phyloP scores from a whole-genome alignment of 73 alveolate genomes.

The Tetrahymena elliotti region DNA sequence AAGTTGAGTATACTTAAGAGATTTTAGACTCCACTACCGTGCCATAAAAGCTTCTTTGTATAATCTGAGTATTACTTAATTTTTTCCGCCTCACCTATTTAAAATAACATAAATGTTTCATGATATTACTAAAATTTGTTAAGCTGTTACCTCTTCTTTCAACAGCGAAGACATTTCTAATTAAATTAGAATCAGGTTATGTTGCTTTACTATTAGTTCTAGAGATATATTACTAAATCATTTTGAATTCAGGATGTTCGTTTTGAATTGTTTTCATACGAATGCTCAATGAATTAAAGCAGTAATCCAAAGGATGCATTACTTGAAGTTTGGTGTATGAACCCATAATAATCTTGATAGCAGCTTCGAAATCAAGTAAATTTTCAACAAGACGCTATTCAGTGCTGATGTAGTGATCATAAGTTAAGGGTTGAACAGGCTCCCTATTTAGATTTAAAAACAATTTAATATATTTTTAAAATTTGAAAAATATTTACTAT shows the following conservation, averaged over 20 bases:
- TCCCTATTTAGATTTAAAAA: neutral
- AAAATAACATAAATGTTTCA: neutral
- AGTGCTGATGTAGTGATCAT: constrained; percentile 26
- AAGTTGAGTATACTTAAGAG: constrained; percentile 68
- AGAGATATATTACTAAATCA: constrained; percentile 59
- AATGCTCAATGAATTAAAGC: constrained; percentile 66
- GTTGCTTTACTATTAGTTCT: constrained; percentile 20
- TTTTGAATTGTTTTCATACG: constrained; percentile 54
- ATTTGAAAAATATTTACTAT: neutral
- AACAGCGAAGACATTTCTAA: constrained; percentile 62
- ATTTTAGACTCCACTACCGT: constrained; percentile 86
- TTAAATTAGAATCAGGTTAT: constrained; percentile 24
- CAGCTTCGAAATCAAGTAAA: constrained; percentile 76
- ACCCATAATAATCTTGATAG: constrained; percentile 80
- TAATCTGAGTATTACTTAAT: constrained; percentile 48
- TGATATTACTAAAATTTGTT: neutral
- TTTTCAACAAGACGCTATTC: constrained; percentile 62
- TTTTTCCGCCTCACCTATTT: constrained; percentile 56
- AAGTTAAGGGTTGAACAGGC: constrained; percentile 76
- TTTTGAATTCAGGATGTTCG: constrained; percentile 61
- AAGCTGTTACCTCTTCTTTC: constrained; percentile 39
- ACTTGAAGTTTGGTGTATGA: constrained; percentile 54
- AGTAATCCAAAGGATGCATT: constrained; percentile 86
- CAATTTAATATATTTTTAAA: no score
- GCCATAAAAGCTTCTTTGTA: constrained; percentile 80